Percentiles rank a stretch among this genome's conserved stretches.
Evolutionary conservation across 306 rosid species (phyloP).

Genomic region (Cotoneaster glaucophyllus): DNA sequence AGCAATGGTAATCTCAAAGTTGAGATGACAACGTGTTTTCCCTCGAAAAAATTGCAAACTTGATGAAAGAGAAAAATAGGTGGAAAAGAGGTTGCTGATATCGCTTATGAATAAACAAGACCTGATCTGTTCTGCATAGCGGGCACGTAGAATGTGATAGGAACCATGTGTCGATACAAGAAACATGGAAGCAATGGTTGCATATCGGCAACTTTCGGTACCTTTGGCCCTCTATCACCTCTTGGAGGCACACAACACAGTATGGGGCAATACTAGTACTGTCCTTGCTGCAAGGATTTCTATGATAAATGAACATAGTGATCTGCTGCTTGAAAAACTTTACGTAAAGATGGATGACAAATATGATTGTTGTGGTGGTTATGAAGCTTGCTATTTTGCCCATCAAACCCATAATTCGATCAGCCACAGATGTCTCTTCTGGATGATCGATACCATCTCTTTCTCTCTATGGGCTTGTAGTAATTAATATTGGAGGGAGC

Average conservation of each 20-base stretch:
- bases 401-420: background rate
- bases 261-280: background rate
- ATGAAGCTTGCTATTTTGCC: background rate
- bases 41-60: background rate
- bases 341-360: background rate
- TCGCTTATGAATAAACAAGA: background rate
- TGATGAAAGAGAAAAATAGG: background rate
- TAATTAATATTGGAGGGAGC: too few species aligned
- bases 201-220: conserved; percentile 10
- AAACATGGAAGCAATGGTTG: conserved; percentile 17
- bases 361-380: background rate
- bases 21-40: background rate
- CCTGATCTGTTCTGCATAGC: conserved; percentile 16
- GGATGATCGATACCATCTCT: too few species aligned
- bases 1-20: background rate
- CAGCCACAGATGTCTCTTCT: background rate
- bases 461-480: background rate
- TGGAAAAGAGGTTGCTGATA: background rate
- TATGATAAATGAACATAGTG: background rate
- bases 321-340: background rate
- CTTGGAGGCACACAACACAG: conserved; percentile 20
- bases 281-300: background rate
- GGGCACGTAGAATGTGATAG: conserved; percentile 17
- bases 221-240: conserved; percentile 5
- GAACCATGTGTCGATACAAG: conserved; percentile 20